A percentile compares a stretch with the other conserved stretches of the same genome.
Evolutionary conservation across 2,329 filamentous ascomycete species (phyloP).

Genomic region (Camillea tinctor): DNA sequence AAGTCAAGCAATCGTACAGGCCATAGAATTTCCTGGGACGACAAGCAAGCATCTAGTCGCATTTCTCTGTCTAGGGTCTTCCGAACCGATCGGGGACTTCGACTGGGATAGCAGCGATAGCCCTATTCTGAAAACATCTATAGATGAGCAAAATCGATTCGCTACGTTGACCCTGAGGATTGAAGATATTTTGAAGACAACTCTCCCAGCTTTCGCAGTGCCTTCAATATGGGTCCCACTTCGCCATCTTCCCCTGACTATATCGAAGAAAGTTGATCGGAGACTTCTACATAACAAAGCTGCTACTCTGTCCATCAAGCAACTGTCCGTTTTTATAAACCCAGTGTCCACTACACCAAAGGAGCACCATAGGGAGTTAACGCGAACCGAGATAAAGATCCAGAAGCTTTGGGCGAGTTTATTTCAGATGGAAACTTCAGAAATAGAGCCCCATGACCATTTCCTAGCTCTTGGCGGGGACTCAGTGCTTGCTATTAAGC

Average conservation of each 20-base stretch:
- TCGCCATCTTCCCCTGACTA: not conserved
- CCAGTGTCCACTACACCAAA: not conserved
- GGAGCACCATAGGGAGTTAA: not conserved
- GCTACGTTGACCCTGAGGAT: not conserved
- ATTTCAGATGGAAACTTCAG: not conserved
- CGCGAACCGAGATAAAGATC: constrained; percentile 1
- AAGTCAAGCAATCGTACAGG: not conserved
- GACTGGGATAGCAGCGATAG: not conserved
- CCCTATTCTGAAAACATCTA: not conserved
- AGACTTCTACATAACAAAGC: not conserved
- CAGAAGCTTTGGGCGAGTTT: constrained; percentile 3
- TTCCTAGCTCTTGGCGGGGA: constrained; percentile 6
- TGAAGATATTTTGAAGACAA: not conserved
- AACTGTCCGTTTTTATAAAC: constrained; percentile 1
- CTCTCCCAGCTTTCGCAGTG: constrained; percentile 1
- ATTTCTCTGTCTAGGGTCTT: not conserved
- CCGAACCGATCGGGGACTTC: not conserved
- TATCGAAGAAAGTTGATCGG: constrained; percentile 4
- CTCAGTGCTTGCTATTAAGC: constrained; percentile 6
- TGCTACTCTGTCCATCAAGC: not conserved
- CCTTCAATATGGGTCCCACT: constrained; percentile 2
- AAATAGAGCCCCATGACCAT: constrained; percentile 1
- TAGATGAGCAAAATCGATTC: not conserved
- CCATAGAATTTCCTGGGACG: not conserved
- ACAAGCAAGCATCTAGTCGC: constrained; percentile 1